Conservation (phyloP, 2,329 filamentous ascomycete species). For the Pseudocercospora fuligena region DNA sequence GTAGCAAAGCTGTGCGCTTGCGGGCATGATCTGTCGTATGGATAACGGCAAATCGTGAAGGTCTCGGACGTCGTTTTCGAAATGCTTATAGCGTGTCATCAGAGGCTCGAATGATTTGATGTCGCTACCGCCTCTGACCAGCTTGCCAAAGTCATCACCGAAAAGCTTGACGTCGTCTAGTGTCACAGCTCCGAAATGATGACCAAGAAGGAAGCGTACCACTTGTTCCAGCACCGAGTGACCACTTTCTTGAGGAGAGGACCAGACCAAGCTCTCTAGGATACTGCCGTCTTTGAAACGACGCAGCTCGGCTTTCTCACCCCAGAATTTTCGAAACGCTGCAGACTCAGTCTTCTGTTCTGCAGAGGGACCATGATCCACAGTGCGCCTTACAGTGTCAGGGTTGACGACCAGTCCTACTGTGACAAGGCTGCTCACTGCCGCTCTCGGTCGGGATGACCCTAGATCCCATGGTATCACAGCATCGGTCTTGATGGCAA, state of each 20-base stretch:
- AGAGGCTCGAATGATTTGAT: constrained; percentile 68
- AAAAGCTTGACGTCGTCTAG: constrained; percentile 51
- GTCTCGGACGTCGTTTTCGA: constrained; percentile 77
- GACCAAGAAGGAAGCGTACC: constrained; percentile 69
- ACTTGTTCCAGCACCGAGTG: constrained; percentile 79
- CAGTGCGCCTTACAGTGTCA: constrained; percentile 71
- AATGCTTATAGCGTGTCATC: constrained; percentile 69
- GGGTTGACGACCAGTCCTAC: constrained; percentile 76
- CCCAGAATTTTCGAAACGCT: constrained; percentile 90
- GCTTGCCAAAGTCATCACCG: constrained; percentile 52
- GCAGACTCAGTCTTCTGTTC: constrained; percentile 84
- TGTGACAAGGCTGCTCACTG: constrained; percentile 51
- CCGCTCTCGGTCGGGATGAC: constrained; percentile 31
- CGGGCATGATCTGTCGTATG: constrained; percentile 76
- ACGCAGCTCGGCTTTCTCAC: constrained; percentile 86
- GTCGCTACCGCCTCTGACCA: constrained; percentile 47
- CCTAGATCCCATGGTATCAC: constrained; percentile 44
- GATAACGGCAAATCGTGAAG: constrained; percentile 87
- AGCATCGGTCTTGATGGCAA: constrained; percentile 53
- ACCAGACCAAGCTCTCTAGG: constrained; percentile 89
- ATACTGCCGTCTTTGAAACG: constrained; percentile 96
- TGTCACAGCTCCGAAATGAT: constrained; percentile 68
- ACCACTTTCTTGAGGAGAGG: constrained; percentile 58
- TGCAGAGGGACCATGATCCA: constrained; percentile 86
- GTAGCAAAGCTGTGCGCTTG: constrained; percentile 74